Evolutionary conservation across 2,329 filamentous ascomycete species (phyloP), one percentile per base, ranked within the genome.

Genomic region (Colletotrichum sp.): DNA sequence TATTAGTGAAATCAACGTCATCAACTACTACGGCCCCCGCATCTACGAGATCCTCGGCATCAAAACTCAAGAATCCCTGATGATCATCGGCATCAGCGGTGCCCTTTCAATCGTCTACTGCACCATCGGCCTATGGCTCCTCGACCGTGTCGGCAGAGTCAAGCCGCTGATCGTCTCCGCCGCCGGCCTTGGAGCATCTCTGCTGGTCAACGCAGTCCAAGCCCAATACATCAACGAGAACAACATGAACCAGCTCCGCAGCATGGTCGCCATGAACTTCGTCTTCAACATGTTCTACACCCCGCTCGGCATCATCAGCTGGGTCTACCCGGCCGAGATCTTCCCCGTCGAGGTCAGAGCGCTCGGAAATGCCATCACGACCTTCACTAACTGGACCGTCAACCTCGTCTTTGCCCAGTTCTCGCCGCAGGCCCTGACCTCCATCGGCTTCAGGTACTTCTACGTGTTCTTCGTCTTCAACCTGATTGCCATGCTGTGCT

Each of bases 41-140:
- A 85, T 89, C 48, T 89, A 89, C 77, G 79, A 81, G 19, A 82
- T 85, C 11, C 83, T 89, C 1, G 86, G 87, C 16, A 85, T 90
- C 60, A 78, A 82, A 5, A 86, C 83, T 3, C 84, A 84, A 6
- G 86, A 83, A 2, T 87, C 87, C 0, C 83, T 90, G 6, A 85
- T 90, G 82, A 88, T 90, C 55, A 86, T 89, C 76, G 88, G 88
- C 11, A 86, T 90, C 77, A 88, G 85, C 78, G 88, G 88, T 27
- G 86, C 87, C 1, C 82, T 90, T 9, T 87, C 88, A 0, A 86
- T 87, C 57, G 81, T 88, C 16, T 89, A 86, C 84, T 87, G 87
- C 77, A 87, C 84, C 5, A 79, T 88, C 6, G 87, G 87, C 64
- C 83, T 90, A 71, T 80, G 81, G 36, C 80, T 87, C 32, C 80